A percentile compares a stretch with the other conserved stretches of the same genome.
These are phyloP conservation scores for Pleodorina starrii DNA, from an alignment of 139 green algal species.

Conservation along the genomic window DNA sequence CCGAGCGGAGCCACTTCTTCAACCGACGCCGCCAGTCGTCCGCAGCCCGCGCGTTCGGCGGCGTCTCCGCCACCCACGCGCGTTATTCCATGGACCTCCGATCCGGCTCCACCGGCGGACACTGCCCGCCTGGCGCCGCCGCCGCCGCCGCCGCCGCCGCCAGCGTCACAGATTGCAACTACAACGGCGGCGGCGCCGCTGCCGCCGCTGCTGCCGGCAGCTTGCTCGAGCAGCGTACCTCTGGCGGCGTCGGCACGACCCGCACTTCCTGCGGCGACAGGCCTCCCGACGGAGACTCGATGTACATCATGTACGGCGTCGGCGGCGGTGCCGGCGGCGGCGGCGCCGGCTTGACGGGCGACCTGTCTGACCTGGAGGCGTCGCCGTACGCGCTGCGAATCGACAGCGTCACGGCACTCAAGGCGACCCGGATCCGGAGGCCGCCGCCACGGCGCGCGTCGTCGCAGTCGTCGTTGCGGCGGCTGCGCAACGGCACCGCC, in stretches of 20 bases:
- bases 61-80: background rate
- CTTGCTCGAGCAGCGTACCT: background rate
- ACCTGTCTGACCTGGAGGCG: slow-evolving; percentile 42
- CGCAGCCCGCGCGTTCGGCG: background rate
- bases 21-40: background rate
- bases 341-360: slow-evolving; percentile 8
- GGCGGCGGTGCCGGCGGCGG: slow-evolving; percentile 3
- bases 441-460: background rate
- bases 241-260: background rate
- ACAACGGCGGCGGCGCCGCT: background rate
- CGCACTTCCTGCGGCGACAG: background rate
- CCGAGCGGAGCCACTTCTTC: slow-evolving; percentile 36
- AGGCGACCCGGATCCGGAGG: background rate
- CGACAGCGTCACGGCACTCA: slow-evolving; percentile 26
- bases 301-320: background rate
- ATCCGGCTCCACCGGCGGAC: background rate
- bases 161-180: no score
- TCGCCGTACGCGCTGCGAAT: slow-evolving; percentile 45
- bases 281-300: background rate
- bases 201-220: background rate
- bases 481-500: background rate
- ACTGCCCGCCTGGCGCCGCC: background rate
- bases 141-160: background rate
- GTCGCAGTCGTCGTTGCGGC: background rate
- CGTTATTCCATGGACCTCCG: slow-evolving; percentile 4